Evolutionary conservation across 306 rosid species (phyloP).

Genomic region (Parietaria judaica): DNA sequence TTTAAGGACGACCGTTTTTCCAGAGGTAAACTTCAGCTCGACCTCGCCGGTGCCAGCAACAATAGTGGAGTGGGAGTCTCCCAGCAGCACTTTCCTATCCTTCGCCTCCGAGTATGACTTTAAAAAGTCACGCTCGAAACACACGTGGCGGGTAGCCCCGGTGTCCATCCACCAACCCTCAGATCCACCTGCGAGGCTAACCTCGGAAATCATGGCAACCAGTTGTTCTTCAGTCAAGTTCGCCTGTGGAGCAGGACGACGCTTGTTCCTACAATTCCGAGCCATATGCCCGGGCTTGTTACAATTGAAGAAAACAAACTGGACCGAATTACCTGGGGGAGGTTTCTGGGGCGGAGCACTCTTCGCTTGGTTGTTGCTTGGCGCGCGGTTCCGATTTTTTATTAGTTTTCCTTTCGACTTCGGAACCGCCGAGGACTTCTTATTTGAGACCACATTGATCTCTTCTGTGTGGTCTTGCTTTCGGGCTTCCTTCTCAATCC

Average conservation of each 20-base stretch:
- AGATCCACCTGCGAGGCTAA: not conserved
- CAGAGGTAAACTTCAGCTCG: constrained; percentile 11
- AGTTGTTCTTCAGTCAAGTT: not conserved
- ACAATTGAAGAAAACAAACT: not conserved
- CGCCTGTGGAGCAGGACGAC: not conserved
- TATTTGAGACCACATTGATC: too few species aligned
- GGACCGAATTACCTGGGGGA: not conserved
- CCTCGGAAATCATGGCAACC: not conserved
- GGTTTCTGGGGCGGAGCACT: not conserved
- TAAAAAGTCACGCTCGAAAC: not conserved
- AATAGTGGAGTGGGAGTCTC: constrained; percentile 7
- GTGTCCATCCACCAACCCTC: not conserved
- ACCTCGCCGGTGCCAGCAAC: constrained; percentile 6
- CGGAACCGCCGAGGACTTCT: not conserved
- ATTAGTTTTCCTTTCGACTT: not conserved
- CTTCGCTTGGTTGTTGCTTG: not conserved
- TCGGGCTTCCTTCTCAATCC: too few species aligned
- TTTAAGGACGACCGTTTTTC: not conserved
- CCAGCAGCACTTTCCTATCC: constrained; percentile 9
- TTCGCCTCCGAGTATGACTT: not conserved
- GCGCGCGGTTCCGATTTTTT: not conserved
- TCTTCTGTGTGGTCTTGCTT: too few species aligned
- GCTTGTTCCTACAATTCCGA: not conserved
- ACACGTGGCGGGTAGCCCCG: not conserved
- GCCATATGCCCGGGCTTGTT: not conserved